Percentiles rank a stretch among this genome's conserved stretches.
These are phyloP conservation scores for Sclerotinia sclerotiorum DNA, from an alignment of 2,329 filamentous ascomycete species.

Conservation along the genomic window DNA sequence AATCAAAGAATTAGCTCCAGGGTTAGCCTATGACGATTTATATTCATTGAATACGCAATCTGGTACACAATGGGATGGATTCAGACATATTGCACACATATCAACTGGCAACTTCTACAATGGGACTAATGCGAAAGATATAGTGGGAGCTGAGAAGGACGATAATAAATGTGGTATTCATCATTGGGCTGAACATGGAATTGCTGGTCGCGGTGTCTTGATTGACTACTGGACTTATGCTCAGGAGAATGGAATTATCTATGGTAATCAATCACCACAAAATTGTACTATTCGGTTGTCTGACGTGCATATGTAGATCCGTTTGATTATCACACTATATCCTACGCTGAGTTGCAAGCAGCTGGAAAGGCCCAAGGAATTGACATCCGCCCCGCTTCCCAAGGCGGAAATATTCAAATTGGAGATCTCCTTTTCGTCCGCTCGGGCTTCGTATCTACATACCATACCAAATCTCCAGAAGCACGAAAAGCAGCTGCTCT, in stretches of 20 bases:
- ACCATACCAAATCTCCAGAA: slow-evolving; percentile 43
- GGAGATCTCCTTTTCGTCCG: slow-evolving; percentile 55
- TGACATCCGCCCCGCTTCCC: slow-evolving; percentile 41
- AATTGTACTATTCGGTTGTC: not conserved
- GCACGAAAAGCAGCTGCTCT: slow-evolving; percentile 43
- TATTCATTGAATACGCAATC: slow-evolving; percentile 60
- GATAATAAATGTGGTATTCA: slow-evolving; percentile 38
- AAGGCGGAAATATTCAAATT: slow-evolving; percentile 51
- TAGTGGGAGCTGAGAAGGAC: slow-evolving; percentile 33
- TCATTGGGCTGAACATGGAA: slow-evolving; percentile 41
- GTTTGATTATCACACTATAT: slow-evolving; percentile 36
- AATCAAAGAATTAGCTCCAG: slow-evolving; percentile 34
- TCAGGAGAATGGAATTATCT: slow-evolving; percentile 43
- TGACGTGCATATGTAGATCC: slow-evolving; percentile 33
- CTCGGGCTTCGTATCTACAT: slow-evolving; percentile 47
- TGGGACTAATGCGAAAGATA: slow-evolving; percentile 35
- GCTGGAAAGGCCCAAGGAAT: slow-evolving; percentile 38
- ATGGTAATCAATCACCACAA: slow-evolving; percentile 30
- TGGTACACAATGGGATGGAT: slow-evolving; percentile 58
- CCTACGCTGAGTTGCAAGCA: slow-evolving; percentile 34
- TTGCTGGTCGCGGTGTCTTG: slow-evolving; percentile 26
- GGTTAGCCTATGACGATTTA: slow-evolving; percentile 57
- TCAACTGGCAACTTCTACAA: slow-evolving; percentile 37
- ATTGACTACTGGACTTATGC: slow-evolving; percentile 46
- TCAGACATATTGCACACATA: slow-evolving; percentile 45